These are phyloP conservation scores for Ustilago tritici DNA, from an alignment of 1,284 basidiomycete species.

Conservation along the genomic window DNA sequence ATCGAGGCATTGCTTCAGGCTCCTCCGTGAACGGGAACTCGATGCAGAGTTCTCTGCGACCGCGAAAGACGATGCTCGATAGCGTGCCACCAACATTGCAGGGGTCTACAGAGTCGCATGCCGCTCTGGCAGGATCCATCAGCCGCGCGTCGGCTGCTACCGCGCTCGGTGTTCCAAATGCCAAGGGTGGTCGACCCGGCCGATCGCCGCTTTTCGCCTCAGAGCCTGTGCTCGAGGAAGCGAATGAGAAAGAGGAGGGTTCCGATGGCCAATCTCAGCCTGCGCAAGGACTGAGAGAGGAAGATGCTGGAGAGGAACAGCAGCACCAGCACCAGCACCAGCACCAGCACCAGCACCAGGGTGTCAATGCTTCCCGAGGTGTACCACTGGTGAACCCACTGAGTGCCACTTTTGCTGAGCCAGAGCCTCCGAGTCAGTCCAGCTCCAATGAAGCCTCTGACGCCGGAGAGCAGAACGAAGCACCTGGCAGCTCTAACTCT, in stretches of 20 bases:
- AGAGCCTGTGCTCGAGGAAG: constrained; percentile 42
- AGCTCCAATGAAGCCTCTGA: constrained; percentile 10
- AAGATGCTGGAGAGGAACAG: constrained; percentile 10
- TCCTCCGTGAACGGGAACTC: constrained; percentile 30
- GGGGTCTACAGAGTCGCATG: constrained; percentile 29
- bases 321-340: constrained; percentile 7
- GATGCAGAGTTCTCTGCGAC: constrained; percentile 39
- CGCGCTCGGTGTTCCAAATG: constrained; percentile 34
- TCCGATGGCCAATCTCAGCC: neutral
- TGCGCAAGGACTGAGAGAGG: constrained; percentile 14
- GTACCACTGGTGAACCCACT: constrained; percentile 33
- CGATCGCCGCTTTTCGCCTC: constrained; percentile 50
- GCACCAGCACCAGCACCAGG: constrained; percentile 6
- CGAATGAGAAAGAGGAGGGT: constrained; percentile 29
- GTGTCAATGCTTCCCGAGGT: neutral
- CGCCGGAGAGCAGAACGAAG: constrained; percentile 31
- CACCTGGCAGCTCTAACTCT: constrained; percentile 35
- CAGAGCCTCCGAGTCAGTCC: constrained; percentile 11
- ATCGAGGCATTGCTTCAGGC: constrained; percentile 45
- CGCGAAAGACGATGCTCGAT: constrained; percentile 54
- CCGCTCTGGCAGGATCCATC: constrained; percentile 32
- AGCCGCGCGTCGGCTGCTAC: constrained; percentile 33
- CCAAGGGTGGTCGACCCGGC: constrained; percentile 39
- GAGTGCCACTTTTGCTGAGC: constrained; percentile 45
- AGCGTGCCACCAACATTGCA: constrained; percentile 46